phyloP scores from a whole-genome alignment of 2,329 filamentous ascomycete genomes.

The Aspergillus terreus region DNA sequence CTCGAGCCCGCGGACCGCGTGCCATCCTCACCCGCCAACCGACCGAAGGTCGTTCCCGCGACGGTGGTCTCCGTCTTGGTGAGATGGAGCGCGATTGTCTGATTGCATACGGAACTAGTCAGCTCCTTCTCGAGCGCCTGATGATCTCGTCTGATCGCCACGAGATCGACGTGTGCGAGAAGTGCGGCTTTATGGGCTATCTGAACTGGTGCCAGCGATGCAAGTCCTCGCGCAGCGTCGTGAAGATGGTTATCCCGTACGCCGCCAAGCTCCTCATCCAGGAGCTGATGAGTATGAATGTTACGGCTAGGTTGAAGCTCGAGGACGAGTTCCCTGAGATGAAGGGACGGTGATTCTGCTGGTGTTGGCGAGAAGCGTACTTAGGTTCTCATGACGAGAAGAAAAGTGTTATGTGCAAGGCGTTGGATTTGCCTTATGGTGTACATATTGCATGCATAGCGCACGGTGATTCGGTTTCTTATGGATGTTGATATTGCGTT shows the following conservation, averaged over 20 bases:
- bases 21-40: conserved; percentile 93
- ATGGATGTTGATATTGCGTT: background rate
- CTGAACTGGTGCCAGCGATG: conserved; percentile 93
- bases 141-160: conserved; percentile 94
- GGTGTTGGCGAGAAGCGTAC: background rate
- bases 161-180: conserved; percentile 88
- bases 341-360: conserved; percentile 28
- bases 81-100: conserved; percentile 99
- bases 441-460: conserved; percentile 23
- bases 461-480: conserved; percentile 12
- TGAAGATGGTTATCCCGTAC: conserved; percentile 95
- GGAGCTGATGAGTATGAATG: conserved; percentile 97
- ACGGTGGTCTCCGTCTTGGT: conserved; percentile 87
- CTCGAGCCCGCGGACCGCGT: conserved; percentile 80
- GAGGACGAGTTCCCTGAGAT: conserved; percentile 82
- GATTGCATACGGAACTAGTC: conserved; percentile 92
- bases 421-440: conserved; percentile 5
- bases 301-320: conserved; percentile 85
- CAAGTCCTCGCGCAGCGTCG: conserved; percentile 76
- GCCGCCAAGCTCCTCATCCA: conserved; percentile 94
- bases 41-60: conserved; percentile 88
- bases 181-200: conserved; percentile 92
- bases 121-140: conserved; percentile 84
- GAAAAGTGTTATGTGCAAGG: conserved; percentile 1
- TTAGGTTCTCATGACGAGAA: background rate